phyloP scores from a whole-genome alignment of 768 basidiomycete species.

The Coprinopsis cinerea region DNA sequence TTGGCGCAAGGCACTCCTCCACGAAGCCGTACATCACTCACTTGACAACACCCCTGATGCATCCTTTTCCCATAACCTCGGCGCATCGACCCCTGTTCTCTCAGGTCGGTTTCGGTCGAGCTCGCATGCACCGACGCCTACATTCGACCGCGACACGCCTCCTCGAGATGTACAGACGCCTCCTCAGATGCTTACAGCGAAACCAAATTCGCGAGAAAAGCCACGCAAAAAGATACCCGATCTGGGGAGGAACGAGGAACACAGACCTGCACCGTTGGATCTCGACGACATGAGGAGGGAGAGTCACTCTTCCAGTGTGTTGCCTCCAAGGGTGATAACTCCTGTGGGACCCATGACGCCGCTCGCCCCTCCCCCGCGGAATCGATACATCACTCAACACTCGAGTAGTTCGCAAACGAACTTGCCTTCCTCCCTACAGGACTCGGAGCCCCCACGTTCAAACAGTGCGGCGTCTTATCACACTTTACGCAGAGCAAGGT shows the following conservation, averaged over 20 bases:
- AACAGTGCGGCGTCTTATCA: conserved; percentile 14
- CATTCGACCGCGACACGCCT: background rate
- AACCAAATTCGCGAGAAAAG: background rate
- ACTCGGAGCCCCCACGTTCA: conserved; percentile 9
- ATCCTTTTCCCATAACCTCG: conserved; percentile 37
- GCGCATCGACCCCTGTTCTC: conserved; percentile 33
- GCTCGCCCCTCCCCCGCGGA: conserved; percentile 61
- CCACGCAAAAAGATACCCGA: background rate
- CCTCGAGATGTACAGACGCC: background rate
- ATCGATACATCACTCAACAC: conserved; percentile 41
- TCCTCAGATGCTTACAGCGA: background rate
- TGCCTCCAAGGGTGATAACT: conserved; percentile 57
- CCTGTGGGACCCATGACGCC: conserved; percentile 55
- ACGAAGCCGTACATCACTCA: conserved; percentile 75
- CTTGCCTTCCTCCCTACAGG: conserved; percentile 24
- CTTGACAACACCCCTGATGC: conserved; percentile 48
- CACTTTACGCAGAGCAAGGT: conserved; percentile 42
- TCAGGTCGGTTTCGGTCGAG: conserved; percentile 16
- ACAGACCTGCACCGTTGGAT: conserved; percentile 1
- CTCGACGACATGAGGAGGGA: background rate
- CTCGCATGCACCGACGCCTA: conserved; percentile 3
- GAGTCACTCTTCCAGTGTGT: conserved; percentile 30
- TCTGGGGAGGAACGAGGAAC: background rate
- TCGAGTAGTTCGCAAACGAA: conserved; percentile 59
- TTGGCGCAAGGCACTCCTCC: conserved; percentile 74